Percentiles rank a stretch among this genome's conserved stretches.
These are phyloP conservation scores for Mesembryanthemum crystallinum DNA, from an alignment of 148 eudicot species.

Conservation along the genomic window DNA sequence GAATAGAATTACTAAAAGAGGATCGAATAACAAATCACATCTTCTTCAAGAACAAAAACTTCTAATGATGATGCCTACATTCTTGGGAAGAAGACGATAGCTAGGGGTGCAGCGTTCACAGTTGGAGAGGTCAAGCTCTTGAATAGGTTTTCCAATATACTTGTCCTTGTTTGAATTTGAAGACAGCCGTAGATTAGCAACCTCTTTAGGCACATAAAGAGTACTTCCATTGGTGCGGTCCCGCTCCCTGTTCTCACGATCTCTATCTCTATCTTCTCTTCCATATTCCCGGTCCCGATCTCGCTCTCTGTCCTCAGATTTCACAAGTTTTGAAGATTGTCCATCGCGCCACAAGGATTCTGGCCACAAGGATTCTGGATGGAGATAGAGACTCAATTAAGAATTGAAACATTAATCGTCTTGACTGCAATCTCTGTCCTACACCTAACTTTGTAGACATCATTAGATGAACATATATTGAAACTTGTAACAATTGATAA, in stretches of 20 bases:
- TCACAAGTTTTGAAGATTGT: conserved; percentile 41
- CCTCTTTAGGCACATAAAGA: conserved; percentile 44
- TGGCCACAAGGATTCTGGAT: conserved; percentile 43
- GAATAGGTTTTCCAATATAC: conserved; percentile 62
- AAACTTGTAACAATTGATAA: not conserved
- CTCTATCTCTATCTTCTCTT: conserved; percentile 51
- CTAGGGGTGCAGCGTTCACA: conserved; percentile 94
- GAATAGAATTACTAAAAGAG: conserved; percentile 5
- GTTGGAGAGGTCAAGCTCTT: conserved; percentile 90
- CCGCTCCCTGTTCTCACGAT: conserved; percentile 53
- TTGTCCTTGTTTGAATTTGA: conserved; percentile 47
- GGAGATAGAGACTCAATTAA: conserved; percentile 2
- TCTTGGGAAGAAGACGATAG: conserved; percentile 94
- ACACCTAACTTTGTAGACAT: not conserved
- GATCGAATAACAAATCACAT: conserved; percentile 1
- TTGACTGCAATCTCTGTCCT: not conserved
- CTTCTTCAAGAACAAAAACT: not conserved
- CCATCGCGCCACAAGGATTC: conserved; percentile 77
- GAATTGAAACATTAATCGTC: conserved; percentile 2
- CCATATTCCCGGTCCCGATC: conserved; percentile 63
- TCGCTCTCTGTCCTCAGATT: conserved; percentile 67
- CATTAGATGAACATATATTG: not conserved
- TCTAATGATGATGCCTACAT: conserved; percentile 42
- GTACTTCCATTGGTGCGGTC: conserved; percentile 53
- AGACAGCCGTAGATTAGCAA: conserved; percentile 48